Percentiles rank a stretch among this genome's conserved stretches.
Evolutionary conservation across 2,329 filamentous ascomycete species (phyloP).

Genomic region (Colletotrichum cuscutae): DNA sequence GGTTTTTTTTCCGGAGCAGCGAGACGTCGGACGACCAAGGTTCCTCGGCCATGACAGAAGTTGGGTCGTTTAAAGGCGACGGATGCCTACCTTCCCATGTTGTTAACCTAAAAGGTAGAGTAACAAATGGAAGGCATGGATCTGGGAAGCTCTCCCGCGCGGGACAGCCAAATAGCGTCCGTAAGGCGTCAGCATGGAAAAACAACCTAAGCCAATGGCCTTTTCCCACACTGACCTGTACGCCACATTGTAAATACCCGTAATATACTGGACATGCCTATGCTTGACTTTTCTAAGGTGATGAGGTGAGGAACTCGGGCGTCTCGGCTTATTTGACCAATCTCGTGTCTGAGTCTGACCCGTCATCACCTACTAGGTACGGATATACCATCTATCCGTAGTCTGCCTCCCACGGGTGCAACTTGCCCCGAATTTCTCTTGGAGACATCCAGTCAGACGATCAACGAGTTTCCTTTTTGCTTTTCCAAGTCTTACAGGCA

Average conservation of each 20-base stretch:
- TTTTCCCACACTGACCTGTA: not conserved
- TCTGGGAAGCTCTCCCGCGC: constrained; percentile 8
- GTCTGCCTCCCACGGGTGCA: not conserved
- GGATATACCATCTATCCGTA: no score
- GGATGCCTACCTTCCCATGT: not conserved
- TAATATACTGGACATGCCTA: not conserved
- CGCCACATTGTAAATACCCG: constrained; percentile 27
- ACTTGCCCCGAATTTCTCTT: not conserved
- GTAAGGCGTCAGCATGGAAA: constrained; percentile 18
- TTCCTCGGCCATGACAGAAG: not conserved
- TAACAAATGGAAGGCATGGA: not conserved
- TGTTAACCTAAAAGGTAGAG: no score
- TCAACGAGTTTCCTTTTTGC: not conserved
- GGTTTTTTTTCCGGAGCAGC: not conserved
- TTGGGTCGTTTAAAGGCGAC: not conserved
- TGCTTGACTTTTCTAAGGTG: not conserved
- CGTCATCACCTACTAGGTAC: not conserved
- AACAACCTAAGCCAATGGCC: not conserved
- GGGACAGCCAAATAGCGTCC: constrained; percentile 12
- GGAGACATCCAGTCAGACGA: not conserved
- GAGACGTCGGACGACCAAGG: not conserved
- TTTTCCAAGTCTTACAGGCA: constrained; percentile 3
- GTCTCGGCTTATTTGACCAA: not conserved
- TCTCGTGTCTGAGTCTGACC: constrained; percentile 6
- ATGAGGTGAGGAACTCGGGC: not conserved